A percentile compares a stretch with the other conserved stretches of the same genome.
Evolutionary conservation across 2,329 filamentous ascomycete genomes (phyloP).

Genomic region (Beauveria caledonica): DNA sequence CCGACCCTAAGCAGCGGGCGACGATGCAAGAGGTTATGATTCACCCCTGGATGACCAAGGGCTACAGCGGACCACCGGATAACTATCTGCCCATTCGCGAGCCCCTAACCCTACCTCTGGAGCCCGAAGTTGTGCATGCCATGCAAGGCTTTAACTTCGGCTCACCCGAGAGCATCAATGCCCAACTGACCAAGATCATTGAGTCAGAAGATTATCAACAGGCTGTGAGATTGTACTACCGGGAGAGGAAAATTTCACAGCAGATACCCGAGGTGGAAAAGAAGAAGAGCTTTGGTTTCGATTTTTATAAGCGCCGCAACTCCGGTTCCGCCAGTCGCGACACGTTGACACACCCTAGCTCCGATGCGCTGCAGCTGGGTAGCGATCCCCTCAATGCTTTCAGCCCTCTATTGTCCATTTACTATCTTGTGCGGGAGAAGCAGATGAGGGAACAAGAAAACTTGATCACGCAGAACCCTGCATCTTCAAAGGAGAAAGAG

Average conservation of each 20-base stretch:
- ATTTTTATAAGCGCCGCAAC: conserved; percentile 93
- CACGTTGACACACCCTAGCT: conserved; percentile 74
- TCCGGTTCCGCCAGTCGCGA: conserved; percentile 76
- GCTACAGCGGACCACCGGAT: conserved; percentile 77
- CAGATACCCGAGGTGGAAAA: conserved; percentile 64
- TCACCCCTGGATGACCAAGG: conserved; percentile 94
- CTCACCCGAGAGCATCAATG: conserved; percentile 70
- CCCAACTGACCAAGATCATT: conserved; percentile 75
- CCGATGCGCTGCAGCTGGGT: conserved; percentile 74
- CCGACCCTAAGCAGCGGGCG: conserved; percentile 79
- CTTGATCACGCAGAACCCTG: conserved; percentile 33
- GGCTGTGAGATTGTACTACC: conserved; percentile 63
- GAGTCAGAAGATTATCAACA: conserved; percentile 91
- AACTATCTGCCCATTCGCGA: conserved; percentile 81
- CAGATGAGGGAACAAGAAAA: conserved; percentile 62
- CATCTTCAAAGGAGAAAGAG: conserved; percentile 29
- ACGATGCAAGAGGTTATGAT: conserved; percentile 86
- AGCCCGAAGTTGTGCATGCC: conserved; percentile 73
- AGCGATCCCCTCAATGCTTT: conserved; percentile 88
- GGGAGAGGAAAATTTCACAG: conserved; percentile 53
- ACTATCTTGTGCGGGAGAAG: conserved; percentile 94
- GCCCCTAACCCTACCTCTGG: conserved; percentile 75
- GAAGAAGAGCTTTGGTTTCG: conserved; percentile 78
- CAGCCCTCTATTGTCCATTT: conserved; percentile 85
- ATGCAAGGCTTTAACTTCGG: conserved; percentile 99